Conservation (phyloP, 192 early-diverging fungal genomes). For the Chytriomyces sp. region DNA sequence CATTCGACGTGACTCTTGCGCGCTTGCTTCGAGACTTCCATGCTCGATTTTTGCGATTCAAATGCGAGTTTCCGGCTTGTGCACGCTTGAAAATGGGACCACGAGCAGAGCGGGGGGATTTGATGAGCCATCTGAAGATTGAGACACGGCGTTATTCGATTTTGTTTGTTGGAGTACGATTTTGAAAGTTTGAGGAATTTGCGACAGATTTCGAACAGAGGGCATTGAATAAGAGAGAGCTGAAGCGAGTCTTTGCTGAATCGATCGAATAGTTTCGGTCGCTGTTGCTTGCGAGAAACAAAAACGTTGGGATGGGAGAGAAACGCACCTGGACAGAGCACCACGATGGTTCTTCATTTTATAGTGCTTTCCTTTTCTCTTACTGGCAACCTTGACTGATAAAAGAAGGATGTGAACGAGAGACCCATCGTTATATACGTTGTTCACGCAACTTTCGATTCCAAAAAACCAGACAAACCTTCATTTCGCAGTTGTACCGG, state of each 20-base stretch:
- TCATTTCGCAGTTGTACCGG: conserved; percentile 20
- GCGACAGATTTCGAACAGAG: neutral
- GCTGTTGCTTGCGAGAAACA: no score
- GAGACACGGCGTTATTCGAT: neutral
- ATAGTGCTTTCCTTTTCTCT: conserved; percentile 54
- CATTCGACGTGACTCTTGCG: conserved; percentile 41
- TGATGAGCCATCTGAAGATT: conserved; percentile 53
- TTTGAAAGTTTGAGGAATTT: neutral
- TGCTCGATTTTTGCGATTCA: conserved; percentile 55
- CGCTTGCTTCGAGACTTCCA: conserved; percentile 52
- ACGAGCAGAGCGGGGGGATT: conserved; percentile 24
- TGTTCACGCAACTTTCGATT: neutral
- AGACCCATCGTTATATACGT: neutral
- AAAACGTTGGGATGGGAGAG: neutral
- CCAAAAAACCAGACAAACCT: neutral
- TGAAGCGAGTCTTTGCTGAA: no score
- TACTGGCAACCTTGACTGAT: conserved; percentile 51
- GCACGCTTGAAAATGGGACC: conserved; percentile 52
- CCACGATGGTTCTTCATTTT: conserved; percentile 60
- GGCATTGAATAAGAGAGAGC: neutral
- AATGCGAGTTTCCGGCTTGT: conserved; percentile 51
- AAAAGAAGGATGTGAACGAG: neutral
- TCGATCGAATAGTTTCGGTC: no score
- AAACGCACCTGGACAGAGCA: conserved; percentile 50
- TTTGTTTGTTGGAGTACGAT: conserved; percentile 1